Conservation (phyloP, 495 filamentous ascomycete genomes). For the Evernia prunastri region DNA sequence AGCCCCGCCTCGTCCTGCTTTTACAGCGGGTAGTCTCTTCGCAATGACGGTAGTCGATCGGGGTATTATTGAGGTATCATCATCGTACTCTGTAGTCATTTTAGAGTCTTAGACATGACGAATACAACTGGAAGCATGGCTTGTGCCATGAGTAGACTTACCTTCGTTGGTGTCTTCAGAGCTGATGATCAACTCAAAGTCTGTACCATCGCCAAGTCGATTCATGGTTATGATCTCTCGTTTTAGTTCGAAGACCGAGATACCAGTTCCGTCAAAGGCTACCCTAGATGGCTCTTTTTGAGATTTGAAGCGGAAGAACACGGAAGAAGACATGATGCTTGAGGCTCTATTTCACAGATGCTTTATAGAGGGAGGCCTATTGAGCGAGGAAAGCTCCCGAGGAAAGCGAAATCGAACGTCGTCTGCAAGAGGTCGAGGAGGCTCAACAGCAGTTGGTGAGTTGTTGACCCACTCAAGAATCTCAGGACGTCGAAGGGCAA, state of each 20-base stretch:
- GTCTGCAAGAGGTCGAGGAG: background rate
- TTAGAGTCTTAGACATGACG: constrained; percentile 9
- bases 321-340: constrained; percentile 78
- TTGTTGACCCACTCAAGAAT: constrained; percentile 34
- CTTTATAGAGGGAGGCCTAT: constrained; percentile 6
- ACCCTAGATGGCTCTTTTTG: constrained; percentile 91
- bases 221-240: constrained; percentile 93
- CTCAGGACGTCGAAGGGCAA: constrained; percentile 8
- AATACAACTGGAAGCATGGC: background rate
- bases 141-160: constrained; percentile 39
- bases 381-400: background rate
- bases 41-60: constrained; percentile 91
- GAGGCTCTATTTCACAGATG: constrained; percentile 13
- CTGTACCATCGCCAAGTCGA: constrained; percentile 90
- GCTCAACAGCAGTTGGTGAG: constrained; percentile 3
- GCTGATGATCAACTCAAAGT: constrained; percentile 93
- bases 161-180: constrained; percentile 87
- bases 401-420: background rate
- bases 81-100: constrained; percentile 73
- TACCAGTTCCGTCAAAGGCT: constrained; percentile 95
- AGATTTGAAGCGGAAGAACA: constrained; percentile 99
- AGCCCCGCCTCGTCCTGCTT: constrained; percentile 76
- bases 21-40: constrained; percentile 72
- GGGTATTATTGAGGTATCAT: constrained; percentile 92
- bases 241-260: constrained; percentile 97